Evolutionary conservation across 1,139 yeast species (phyloP).

Genomic region (Hansenula lynferdii): DNA sequence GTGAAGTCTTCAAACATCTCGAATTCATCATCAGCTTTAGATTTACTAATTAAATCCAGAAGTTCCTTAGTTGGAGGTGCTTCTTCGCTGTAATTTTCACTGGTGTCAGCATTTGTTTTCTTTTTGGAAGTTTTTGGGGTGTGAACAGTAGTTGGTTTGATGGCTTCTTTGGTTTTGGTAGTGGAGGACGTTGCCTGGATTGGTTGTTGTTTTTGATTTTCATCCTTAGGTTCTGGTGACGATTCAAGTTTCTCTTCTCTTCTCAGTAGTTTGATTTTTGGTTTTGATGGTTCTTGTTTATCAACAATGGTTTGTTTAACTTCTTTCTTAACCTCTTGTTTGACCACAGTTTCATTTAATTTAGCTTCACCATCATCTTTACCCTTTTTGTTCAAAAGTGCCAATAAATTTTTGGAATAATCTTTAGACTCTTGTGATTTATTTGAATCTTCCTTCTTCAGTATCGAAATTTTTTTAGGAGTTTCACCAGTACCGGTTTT

Average conservation of each 20-base stretch:
- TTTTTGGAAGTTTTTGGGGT: too few species aligned
- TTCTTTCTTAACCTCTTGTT: slow-evolving; percentile 1
- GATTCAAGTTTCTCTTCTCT: slow-evolving; percentile 8
- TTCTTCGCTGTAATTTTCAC: slow-evolving; percentile 1
- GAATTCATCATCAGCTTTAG: slow-evolving; percentile 11
- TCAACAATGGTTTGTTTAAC: too few species aligned
- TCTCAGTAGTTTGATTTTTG: slow-evolving; percentile 18
- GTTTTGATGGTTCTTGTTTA: slow-evolving; percentile 4
- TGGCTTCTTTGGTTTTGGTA: too few species aligned
- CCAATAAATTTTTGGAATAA: slow-evolving; percentile 13
- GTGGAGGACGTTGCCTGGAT: neutral
- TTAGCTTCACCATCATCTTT: neutral
- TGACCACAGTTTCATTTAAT: too few species aligned
- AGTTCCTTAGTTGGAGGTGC: slow-evolving; percentile 17
- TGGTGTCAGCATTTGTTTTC: neutral
- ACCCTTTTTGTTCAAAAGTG: slow-evolving; percentile 14
- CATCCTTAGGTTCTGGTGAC: neutral
- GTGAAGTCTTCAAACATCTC: slow-evolving; percentile 18
- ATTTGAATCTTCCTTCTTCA: slow-evolving; percentile 7
- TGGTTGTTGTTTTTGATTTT: neutral
- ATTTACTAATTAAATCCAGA: slow-evolving; percentile 14
- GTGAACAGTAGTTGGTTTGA: too few species aligned
- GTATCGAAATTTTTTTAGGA: slow-evolving; percentile 9
- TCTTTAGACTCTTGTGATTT: neutral
- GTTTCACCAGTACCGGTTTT: slow-evolving; percentile 4